Evolutionary conservation across 805 yeast genomes (phyloP).

Genomic region (Cyberlindnera xylosilytica): DNA sequence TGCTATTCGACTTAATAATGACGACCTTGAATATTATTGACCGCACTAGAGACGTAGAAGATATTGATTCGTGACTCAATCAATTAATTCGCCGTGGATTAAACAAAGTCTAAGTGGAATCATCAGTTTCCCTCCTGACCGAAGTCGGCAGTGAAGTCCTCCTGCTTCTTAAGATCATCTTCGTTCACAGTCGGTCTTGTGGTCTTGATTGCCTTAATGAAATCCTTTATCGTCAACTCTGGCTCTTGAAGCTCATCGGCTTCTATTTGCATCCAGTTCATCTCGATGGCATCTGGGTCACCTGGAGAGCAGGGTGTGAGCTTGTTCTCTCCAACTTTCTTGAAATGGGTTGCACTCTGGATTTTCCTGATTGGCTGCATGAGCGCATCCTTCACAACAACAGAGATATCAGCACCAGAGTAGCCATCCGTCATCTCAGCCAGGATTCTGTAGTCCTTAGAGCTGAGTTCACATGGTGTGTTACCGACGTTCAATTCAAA

Average conservation of each 20-base stretch:
- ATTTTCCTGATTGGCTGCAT: constrained; percentile 98
- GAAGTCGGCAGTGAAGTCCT: constrained; percentile 87
- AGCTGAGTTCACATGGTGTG: constrained; percentile 76
- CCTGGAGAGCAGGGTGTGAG: constrained; percentile 97
- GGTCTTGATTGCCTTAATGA: constrained; percentile 84
- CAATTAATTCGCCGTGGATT: no score
- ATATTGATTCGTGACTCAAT: no score
- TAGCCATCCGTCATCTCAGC: constrained; percentile 97
- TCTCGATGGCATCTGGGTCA: constrained; percentile 78
- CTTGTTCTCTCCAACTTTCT: constrained; percentile 48
- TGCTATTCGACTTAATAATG: not conserved
- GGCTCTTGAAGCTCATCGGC: constrained; percentile 92
- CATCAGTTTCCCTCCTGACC: constrained; percentile 95
- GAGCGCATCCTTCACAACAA: constrained; percentile 92
- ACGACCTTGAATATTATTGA: not conserved
- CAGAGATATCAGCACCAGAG: constrained; percentile 96
- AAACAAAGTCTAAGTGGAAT: no score
- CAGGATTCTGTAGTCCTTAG: constrained; percentile 70
- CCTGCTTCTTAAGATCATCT: constrained; percentile 76
- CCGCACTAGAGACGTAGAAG: no score
- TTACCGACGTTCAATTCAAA: constrained; percentile 89
- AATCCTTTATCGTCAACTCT: constrained; percentile 83
- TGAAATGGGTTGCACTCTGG: constrained; percentile 94
- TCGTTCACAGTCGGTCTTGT: constrained; percentile 95
- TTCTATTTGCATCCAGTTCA: constrained; percentile 90